phyloP scores from a whole-genome alignment of 257 asterid species.

The Perilla frutescens region DNA sequence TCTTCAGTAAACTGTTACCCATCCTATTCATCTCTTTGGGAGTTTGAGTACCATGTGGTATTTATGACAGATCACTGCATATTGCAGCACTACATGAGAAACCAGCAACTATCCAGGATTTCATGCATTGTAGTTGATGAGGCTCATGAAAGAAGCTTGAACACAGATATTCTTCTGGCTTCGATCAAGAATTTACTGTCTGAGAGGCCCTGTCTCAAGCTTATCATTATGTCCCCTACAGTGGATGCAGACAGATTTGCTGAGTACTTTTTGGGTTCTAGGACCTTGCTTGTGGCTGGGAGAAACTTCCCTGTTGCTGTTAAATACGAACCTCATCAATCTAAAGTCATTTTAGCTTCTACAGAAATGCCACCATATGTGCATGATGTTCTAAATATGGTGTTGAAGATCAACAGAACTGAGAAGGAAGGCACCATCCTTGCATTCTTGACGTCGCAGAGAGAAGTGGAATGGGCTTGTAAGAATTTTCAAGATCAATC shows the following conservation, averaged over 20 bases:
- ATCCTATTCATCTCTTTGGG: slow-evolving; percentile 63
- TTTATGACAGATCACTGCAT: slow-evolving; percentile 93
- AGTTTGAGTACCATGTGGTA: slow-evolving; percentile 58
- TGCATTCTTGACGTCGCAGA: slow-evolving; percentile 96
- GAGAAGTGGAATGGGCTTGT: slow-evolving; percentile 97
- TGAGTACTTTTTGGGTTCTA: slow-evolving; percentile 72
- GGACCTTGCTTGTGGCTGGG: slow-evolving; percentile 69
- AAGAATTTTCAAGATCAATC: slow-evolving; percentile 63
- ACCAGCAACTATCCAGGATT: slow-evolving; percentile 60
- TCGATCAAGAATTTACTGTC: slow-evolving; percentile 70
- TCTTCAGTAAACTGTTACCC: slow-evolving; percentile 55
- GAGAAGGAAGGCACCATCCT: slow-evolving; percentile 83
- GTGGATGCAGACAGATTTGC: slow-evolving; percentile 84
- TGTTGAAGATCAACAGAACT: slow-evolving; percentile 54
- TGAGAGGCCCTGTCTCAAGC: slow-evolving; percentile 73
- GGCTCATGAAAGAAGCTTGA: slow-evolving; percentile 98
- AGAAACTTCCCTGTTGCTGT: slow-evolving; percentile 85
- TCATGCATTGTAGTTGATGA: slow-evolving; percentile 92
- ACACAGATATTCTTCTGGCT: slow-evolving; percentile 90
- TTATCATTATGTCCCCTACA: slow-evolving; percentile 94
- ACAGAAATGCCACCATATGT: slow-evolving; percentile 64
- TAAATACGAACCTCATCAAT: slow-evolving; percentile 63
- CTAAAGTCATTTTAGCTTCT: slow-evolving; percentile 44
- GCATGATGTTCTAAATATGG: slow-evolving; percentile 66
- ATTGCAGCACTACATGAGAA: slow-evolving; percentile 82